Percentiles rank a stretch among this genome's conserved stretches.
Evolutionary conservation across 2,329 filamentous ascomycete genomes (phyloP).

Genomic region (Arthrobotrys iridis): DNA sequence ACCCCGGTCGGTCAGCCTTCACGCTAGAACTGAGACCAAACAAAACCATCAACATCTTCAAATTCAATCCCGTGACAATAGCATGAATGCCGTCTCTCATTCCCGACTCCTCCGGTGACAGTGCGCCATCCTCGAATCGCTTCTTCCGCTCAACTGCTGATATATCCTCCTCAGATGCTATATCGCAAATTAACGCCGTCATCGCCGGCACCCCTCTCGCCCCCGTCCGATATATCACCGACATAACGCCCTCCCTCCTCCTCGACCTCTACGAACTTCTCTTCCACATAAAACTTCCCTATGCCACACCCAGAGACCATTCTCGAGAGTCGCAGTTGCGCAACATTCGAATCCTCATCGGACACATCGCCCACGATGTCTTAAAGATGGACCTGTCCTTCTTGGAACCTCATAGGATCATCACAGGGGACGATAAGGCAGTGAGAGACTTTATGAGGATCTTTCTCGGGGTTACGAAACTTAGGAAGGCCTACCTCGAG

Average conservation of each 20-base stretch:
- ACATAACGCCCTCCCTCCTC: slow-evolving; percentile 52
- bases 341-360: slow-evolving; percentile 63
- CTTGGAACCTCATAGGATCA: slow-evolving; percentile 50
- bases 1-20: no score
- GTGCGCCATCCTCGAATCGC: slow-evolving; percentile 6
- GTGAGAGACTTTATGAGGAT: slow-evolving; percentile 49
- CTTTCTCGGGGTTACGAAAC: slow-evolving; percentile 47
- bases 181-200: slow-evolving; percentile 49
- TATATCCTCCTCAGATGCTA: slow-evolving; percentile 40
- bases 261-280: slow-evolving; percentile 54
- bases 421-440: slow-evolving; percentile 39
- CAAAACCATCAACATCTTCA: neutral
- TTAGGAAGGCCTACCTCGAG: slow-evolving; percentile 45
- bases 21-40: neutral
- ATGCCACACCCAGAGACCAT: slow-evolving; percentile 47
- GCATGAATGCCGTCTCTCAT: slow-evolving; percentile 54
- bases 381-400: slow-evolving; percentile 88
- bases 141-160: slow-evolving; percentile 22
- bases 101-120: slow-evolving; percentile 48
- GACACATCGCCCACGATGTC: slow-evolving; percentile 90
- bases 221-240: slow-evolving; percentile 28
- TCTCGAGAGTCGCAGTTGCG: slow-evolving; percentile 49
- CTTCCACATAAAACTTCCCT: slow-evolving; percentile 51
- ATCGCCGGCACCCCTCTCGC: slow-evolving; percentile 40
- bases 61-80: neutral